A percentile compares a stretch with the other conserved stretches of the same genome.
phyloP scores from a whole-genome alignment of 1,139 yeast species.

The Saccharomyces hybrid region DNA sequence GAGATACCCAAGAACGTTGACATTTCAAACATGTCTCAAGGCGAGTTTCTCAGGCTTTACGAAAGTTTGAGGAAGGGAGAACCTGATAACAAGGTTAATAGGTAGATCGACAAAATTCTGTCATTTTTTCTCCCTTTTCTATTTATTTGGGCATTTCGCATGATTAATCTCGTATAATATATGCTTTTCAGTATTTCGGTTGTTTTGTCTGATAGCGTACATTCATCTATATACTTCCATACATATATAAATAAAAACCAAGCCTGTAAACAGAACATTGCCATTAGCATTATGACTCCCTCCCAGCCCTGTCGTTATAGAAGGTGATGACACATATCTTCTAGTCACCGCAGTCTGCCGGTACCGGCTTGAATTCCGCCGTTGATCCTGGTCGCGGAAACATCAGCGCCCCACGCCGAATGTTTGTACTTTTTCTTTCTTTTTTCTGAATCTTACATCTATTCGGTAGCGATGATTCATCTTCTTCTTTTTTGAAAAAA shows the following conservation, averaged over 20 bases:
- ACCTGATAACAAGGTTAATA: conserved; percentile 30
- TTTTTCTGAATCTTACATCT: background rate
- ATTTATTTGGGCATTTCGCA: no score
- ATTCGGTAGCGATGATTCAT: background rate
- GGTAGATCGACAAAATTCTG: conserved; percentile 7
- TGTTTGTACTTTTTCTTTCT: background rate
- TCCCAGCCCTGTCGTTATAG: no score
- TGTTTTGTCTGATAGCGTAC: no score
- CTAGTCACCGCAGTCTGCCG: background rate
- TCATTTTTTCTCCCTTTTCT: no score
- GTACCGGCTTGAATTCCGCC: background rate
- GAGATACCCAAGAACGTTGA: conserved; percentile 13
- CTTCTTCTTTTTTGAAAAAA: no score
- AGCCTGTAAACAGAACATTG: no score
- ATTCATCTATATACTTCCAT: no score
- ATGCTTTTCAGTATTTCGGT: no score
- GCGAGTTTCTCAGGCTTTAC: conserved; percentile 24
- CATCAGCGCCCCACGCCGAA: background rate
- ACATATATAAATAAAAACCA: no score
- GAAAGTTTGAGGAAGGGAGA: conserved; percentile 26
- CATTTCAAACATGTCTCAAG: conserved; percentile 24
- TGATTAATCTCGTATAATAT: no score
- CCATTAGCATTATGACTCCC: no score
- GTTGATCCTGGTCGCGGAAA: background rate
- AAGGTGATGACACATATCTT: no score